Evolutionary conservation across 768 basidiomycete species (phyloP), one percentile per base, ranked within the genome.

Genomic region (Hortiboletus flavorubellus): DNA sequence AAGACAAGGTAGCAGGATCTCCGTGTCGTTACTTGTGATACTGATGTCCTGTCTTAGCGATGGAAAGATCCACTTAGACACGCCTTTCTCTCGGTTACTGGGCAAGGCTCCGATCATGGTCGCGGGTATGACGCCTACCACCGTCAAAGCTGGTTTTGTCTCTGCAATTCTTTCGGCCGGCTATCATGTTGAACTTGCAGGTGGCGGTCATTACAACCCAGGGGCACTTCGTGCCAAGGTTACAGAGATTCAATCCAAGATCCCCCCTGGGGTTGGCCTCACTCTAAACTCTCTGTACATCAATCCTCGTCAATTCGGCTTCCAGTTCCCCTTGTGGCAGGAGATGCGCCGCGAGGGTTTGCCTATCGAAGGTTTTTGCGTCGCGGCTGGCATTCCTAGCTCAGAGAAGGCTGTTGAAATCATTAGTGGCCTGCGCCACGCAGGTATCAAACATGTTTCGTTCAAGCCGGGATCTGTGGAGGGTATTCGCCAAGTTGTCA

Each of bases 101-200:
- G 93, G 93, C 64, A 99, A 98, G 75, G 86, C 97, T 4, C 97
- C 97, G 34, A 89, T 99, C 73, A 98, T 98, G 97, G 94, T 99
- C 38, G 96, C 95, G 46, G 97, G 97, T 55, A 98, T 99, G 97
- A 99, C 97, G 0, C 97, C 97, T 0, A 89, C 89, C 2, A 99
- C 97, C 33, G 97, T 99, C 60, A 88, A 95, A 69, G 88, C 88
- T 33, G 94, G 94, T 16, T 96, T 98, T 71, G 95, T 98, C 65
- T 86, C 87, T 55, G 95, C 97, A 8, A 82, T 96, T 44, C 85
- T 97, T 62, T 82, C 87, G 59, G 95, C 97, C 29, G 96, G 96
- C 1, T 98, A 88, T 71, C 97, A 99, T 70, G 80, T 98, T 65
- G 97, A 99, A 73, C 82, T 99, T 59, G 97, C 97, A 50, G 97